Evolutionary conservation across 2,329 filamentous ascomycete species (phyloP).

Genomic region (Xylaria polymorpha): DNA sequence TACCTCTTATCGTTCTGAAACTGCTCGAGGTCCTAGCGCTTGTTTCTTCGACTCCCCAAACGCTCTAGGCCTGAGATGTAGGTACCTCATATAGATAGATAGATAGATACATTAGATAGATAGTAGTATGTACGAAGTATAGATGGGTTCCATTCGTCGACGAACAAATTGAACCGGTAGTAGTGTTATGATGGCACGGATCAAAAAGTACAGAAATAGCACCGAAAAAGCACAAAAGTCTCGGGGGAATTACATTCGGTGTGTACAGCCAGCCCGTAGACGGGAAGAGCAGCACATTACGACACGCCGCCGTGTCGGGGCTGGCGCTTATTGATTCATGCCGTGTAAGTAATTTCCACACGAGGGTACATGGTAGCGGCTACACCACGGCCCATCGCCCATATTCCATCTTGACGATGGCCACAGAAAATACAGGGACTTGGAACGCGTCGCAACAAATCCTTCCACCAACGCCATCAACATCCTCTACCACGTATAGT

Average conservation of each 20-base stretch:
- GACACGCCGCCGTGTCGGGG: conserved; percentile 3
- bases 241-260: conserved; percentile 9
- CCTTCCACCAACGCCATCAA: conserved; percentile 1
- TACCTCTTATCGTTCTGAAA: conserved; percentile 24
- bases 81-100: background rate
- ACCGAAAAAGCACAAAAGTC: conserved; percentile 2
- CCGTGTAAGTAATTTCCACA: background rate
- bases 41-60: background rate
- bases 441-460: conserved; percentile 27
- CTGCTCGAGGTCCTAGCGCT: background rate
- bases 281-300: background rate
- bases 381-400: background rate
- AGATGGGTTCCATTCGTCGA: too few relatives aligned
- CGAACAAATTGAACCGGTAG: background rate
- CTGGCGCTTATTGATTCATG: conserved; percentile 17
- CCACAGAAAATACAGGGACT: background rate
- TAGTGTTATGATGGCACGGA: background rate
- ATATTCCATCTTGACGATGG: too few relatives aligned
- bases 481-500: conserved; percentile 2
- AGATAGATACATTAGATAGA: background rate
- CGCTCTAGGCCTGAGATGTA: background rate
- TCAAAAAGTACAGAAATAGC: background rate
- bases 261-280: background rate
- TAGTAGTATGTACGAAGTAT: background rate
- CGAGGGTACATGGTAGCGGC: background rate